Evolutionary conservation across 768 basidiomycete species (phyloP), one percentile per base, ranked within the genome.

Genomic region (Lactarius psammicola): DNA sequence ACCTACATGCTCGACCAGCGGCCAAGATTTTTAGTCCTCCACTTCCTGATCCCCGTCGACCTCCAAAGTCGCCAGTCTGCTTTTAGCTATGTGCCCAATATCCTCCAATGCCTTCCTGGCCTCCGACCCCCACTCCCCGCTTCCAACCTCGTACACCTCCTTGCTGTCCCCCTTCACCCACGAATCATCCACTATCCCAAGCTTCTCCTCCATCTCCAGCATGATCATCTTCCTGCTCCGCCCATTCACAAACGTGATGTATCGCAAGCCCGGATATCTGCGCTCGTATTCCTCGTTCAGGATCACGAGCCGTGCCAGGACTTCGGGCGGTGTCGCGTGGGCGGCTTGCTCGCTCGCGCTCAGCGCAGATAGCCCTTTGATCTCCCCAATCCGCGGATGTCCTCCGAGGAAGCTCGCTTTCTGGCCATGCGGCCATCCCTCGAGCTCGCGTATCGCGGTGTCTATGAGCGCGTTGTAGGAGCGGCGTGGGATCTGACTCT

Each of bases 231-330:
- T 82, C 44, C 94, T 80, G 66, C 84, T 84, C 65, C 94, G 83
- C 38, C 92, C 92, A 72, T 94, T 93, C 46, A 96, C 95, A 72
- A 95, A 97, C 6, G 93, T 95, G 77, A 97, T 92, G 73, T 94
- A 96, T 23, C 90, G 82, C 68, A 97, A 74, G 3, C 89, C 87
- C 0, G 89, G 86, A 72, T 88, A 96, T 60, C 77, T 77, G 33
- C 73, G 77, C 73, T 95, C 92, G 72, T 95, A 96, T 68, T 84
- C 84, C 13, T 78, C 81, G 70, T 97, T 97, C 58, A 96, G 82
- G 69, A 90, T 83, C 36, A 74, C 81, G n/a, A 97, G 82, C 9
- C 92, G 85, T 7, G 78, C 82, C 26, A 96, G 79, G 42, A 95
- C 87, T 64, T 86, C 87, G 31, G 90, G 87, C 8, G 87, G 84